Conservation (phyloP, 345 rosid species). For the Eucalyptus marginata region DNA sequence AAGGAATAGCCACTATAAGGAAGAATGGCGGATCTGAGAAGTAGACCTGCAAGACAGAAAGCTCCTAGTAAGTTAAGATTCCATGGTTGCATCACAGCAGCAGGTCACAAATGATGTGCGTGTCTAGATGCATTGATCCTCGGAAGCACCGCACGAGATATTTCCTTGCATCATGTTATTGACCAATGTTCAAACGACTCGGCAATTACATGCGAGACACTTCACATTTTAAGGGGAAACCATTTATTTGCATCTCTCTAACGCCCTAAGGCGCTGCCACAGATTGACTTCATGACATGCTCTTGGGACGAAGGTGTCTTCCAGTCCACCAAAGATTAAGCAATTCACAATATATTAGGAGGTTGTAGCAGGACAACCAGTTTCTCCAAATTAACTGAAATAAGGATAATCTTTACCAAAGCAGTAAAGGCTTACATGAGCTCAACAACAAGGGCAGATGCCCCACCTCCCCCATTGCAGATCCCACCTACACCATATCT, state of each 20-base stretch:
- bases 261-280: not conserved
- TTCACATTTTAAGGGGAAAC: not conserved
- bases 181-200: not conserved
- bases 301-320: not conserved
- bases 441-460: constrained; percentile 83
- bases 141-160: not conserved
- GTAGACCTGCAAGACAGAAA: not conserved
- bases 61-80: not conserved
- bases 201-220: not conserved
- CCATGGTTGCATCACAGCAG: not conserved
- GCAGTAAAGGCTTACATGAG: constrained; percentile 42
- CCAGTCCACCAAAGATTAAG: not conserved
- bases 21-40: not conserved
- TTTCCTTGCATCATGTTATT: not conserved
- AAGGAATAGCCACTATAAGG: not conserved
- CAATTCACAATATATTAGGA: not conserved
- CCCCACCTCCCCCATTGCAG: constrained; percentile 99
- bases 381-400: not conserved
- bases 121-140: not conserved
- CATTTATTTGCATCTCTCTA: not conserved
- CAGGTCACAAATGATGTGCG: not conserved
- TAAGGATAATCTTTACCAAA: constrained; percentile 3
- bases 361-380: not conserved
- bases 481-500: constrained; percentile 71
- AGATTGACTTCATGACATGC: not conserved